Conservation (phyloP, 169 alveolate genomes). For the Theileria luwenshuni region DNA sequence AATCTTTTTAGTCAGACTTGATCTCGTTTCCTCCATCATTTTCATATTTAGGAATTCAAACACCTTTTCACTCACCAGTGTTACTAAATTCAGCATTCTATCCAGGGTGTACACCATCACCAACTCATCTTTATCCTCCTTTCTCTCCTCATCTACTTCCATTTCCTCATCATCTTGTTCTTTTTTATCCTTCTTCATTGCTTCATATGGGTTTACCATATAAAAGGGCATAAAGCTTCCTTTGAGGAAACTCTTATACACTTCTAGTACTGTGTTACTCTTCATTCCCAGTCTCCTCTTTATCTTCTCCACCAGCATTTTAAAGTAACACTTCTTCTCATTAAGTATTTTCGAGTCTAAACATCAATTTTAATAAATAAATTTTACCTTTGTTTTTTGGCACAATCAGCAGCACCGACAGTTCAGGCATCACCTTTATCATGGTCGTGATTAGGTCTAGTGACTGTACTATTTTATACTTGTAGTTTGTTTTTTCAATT, state of each 20-base stretch:
- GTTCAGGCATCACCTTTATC: constrained; percentile 50
- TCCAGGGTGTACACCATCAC: constrained; percentile 4
- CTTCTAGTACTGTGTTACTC: constrained; percentile 15
- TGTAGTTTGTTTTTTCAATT: constrained; percentile 32
- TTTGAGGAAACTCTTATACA: constrained; percentile 25
- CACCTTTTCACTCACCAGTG: constrained; percentile 7
- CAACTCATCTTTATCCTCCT: not conserved
- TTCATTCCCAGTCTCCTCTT: constrained; percentile 18
- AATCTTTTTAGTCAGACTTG: constrained; percentile 21
- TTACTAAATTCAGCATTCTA: not conserved
- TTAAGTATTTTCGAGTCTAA: constrained; percentile 23
- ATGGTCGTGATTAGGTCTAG: constrained; percentile 36
- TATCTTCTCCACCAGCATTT: constrained; percentile 13
- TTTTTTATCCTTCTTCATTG: not conserved
- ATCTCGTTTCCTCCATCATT: not conserved
- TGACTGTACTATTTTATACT: constrained; percentile 24
- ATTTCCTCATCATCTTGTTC: not conserved
- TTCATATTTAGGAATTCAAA: constrained; percentile 12
- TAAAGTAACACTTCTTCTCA: constrained; percentile 41
- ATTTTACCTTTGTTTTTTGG: constrained; percentile 22
- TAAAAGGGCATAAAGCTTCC: constrained; percentile 55
- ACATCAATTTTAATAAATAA: not conserved
- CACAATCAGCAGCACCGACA: constrained; percentile 28
- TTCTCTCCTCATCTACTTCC: not conserved
- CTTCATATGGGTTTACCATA: not conserved